Percentiles rank a stretch among this genome's conserved stretches.
Conservation (phyloP, 2,329 filamentous ascomycete species). For the Fusarium oligoseptatum region DNA sequence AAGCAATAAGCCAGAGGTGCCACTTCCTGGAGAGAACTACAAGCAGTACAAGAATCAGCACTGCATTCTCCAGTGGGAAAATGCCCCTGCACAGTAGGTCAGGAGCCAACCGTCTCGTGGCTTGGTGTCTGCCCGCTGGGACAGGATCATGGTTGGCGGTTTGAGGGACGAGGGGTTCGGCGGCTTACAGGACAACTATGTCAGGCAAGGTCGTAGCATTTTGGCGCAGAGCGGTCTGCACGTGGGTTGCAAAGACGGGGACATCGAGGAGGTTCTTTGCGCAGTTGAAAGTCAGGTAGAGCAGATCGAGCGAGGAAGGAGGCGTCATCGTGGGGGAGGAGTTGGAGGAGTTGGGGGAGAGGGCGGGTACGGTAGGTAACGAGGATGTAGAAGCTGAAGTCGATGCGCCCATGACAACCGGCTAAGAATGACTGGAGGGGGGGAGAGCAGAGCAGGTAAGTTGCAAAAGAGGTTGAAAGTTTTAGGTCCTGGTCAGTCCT, state of each 20-base stretch:
- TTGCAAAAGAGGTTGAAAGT: neutral
- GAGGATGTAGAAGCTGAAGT: constrained; percentile 13
- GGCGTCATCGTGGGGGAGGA: constrained; percentile 49
- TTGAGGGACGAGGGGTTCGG: constrained; percentile 28
- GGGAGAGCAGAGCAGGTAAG: neutral
- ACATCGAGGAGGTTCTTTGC: constrained; percentile 79
- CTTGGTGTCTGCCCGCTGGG: constrained; percentile 23
- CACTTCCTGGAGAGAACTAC: constrained; percentile 87
- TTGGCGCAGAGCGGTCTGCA: constrained; percentile 71
- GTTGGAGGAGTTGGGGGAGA: constrained; percentile 10
- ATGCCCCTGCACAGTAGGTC: constrained; percentile 5
- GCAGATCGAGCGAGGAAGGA: constrained; percentile 72
- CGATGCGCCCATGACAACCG: constrained; percentile 23
- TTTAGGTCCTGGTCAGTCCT: neutral
- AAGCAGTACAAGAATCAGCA: constrained; percentile 43
- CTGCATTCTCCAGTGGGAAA: constrained; percentile 23
- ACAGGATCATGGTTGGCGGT: constrained; percentile 16
- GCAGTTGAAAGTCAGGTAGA: constrained; percentile 92
- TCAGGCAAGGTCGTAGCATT: constrained; percentile 64
- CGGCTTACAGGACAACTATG: constrained; percentile 69
- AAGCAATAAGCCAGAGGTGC: constrained; percentile 88
- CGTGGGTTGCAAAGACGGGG: constrained; percentile 76
- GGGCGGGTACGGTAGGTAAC: constrained; percentile 5
- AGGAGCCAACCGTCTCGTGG: constrained; percentile 6
- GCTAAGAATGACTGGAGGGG: neutral